phyloP scores from a whole-genome alignment of 2,329 filamentous ascomycete genomes.

The Stachybotrys echinatus region DNA sequence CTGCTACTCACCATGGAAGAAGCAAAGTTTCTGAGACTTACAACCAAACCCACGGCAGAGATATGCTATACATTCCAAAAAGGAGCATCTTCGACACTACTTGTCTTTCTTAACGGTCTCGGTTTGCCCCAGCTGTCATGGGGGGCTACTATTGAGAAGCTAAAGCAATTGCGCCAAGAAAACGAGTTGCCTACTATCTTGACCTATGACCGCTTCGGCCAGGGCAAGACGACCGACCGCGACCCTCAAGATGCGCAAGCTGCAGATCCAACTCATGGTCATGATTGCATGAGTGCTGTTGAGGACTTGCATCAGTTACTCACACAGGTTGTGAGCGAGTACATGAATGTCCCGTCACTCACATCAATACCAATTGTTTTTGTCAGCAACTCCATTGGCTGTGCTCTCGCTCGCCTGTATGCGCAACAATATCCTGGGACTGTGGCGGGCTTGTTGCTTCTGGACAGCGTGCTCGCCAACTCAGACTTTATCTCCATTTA shows the following conservation, averaged over 20 bases:
- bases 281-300: constrained; percentile 36
- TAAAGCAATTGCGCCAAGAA: not conserved
- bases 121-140: constrained; percentile 12
- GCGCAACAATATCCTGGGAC: constrained; percentile 37
- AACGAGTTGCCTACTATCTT: constrained; percentile 35
- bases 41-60: too few relatives aligned
- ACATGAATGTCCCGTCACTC: not conserved
- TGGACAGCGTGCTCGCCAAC: constrained; percentile 55
- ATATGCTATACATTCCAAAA: too few relatives aligned
- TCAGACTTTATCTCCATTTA: constrained; percentile 49
- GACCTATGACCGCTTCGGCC: constrained; percentile 54
- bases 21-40: too few relatives aligned
- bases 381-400: constrained; percentile 15
- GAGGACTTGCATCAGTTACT: constrained; percentile 12
- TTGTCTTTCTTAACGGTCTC: constrained; percentile 18
- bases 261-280: constrained; percentile 32
- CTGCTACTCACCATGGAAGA: too few relatives aligned
- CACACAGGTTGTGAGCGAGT: constrained; percentile 1
- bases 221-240: constrained; percentile 38
- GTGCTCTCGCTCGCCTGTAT: constrained; percentile 42
- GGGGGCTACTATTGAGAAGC: constrained; percentile 6
- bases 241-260: constrained; percentile 37
- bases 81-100: too few relatives aligned
- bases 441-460: constrained; percentile 41
- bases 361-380: constrained; percentile 7